Evolutionary conservation across 1,284 basidiomycete species (phyloP).

Genomic region (Phylloboletellus chloephorus): DNA sequence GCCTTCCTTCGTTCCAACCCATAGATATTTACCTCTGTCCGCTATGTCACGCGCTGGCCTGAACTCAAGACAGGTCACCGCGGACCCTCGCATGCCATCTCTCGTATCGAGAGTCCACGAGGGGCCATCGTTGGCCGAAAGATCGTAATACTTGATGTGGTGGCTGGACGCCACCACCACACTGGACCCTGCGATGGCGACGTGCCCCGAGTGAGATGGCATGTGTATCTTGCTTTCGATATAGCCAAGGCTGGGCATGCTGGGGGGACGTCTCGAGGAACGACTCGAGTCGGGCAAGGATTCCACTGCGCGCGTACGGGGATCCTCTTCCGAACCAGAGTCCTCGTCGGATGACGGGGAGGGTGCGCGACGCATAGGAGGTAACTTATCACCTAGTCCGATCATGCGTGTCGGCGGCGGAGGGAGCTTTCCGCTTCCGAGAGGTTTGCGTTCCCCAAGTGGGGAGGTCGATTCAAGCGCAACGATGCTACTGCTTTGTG

Average conservation of each 20-base stretch:
- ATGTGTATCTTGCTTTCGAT: conserved; percentile 49
- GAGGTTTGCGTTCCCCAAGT: conserved; percentile 40
- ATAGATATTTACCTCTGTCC: conserved; percentile 51
- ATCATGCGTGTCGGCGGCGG: conserved; percentile 73
- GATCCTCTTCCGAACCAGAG: conserved; percentile 47
- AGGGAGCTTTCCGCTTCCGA: conserved; percentile 45
- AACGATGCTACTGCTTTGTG: not conserved
- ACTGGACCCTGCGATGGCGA: conserved; percentile 57
- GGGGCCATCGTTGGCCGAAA: conserved; percentile 44
- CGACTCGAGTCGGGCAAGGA: conserved; percentile 76
- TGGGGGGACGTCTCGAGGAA: conserved; percentile 76
- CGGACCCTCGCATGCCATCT: conserved; percentile 61
- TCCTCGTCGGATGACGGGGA: conserved; percentile 53
- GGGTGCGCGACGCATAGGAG: conserved; percentile 47
- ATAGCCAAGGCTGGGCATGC: conserved; percentile 39
- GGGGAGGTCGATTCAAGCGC: conserved; percentile 16
- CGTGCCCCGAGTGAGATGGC: conserved; percentile 49
- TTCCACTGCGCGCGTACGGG: conserved; percentile 42
- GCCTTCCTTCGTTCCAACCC: conserved; percentile 88
- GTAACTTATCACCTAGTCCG: conserved; percentile 60
- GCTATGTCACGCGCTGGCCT: conserved; percentile 41
- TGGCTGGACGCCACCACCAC: conserved; percentile 59
- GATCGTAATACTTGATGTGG: conserved; percentile 62
- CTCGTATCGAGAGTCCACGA: conserved; percentile 56
- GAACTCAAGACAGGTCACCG: conserved; percentile 75